A percentile compares a stretch with the other conserved stretches of the same genome.
These are phyloP conservation scores for Heterobasidion irregulare DNA, from an alignment of 1,284 basidiomycete genomes.

Conservation along the genomic window DNA sequence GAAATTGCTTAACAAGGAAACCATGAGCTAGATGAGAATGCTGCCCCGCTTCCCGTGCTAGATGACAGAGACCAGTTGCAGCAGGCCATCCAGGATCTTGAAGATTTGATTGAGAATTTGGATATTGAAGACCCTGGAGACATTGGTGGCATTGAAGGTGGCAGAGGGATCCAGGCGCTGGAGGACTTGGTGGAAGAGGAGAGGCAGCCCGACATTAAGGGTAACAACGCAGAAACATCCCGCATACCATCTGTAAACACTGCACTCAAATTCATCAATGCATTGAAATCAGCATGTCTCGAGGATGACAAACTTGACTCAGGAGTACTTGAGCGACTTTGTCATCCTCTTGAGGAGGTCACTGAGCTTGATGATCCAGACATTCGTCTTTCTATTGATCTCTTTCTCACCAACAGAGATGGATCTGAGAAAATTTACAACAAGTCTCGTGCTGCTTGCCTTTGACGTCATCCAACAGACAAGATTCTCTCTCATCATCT, in stretches of 20 bases:
- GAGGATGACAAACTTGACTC: not conserved
- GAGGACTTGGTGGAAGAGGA: too few species aligned
- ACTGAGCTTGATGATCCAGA: not conserved
- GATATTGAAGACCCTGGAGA: not conserved
- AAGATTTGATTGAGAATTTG: not conserved
- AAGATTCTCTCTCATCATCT: slow-evolving; percentile 14
- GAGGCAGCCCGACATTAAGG: not conserved
- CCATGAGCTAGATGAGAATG: too few species aligned
- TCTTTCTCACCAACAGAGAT: not conserved
- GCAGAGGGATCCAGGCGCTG: too few species aligned
- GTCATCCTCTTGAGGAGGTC: not conserved
- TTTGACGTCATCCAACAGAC: not conserved
- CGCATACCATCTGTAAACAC: not conserved
- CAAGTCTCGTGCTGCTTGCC: not conserved
- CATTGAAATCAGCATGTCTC: not conserved
- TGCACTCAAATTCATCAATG: not conserved
- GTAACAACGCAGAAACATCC: not conserved
- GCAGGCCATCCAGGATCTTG: not conserved
- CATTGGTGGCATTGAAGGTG: not conserved
- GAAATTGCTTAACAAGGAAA: too few species aligned
- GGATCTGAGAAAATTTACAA: not conserved
- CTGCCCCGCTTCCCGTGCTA: not conserved
- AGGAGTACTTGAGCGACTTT: not conserved
- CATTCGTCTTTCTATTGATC: not conserved
- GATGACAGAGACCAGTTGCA: not conserved